Evolutionary conservation across 805 yeast species (phyloP), one percentile per base, ranked within the genome.

Genomic region (Candida xyloterini): DNA sequence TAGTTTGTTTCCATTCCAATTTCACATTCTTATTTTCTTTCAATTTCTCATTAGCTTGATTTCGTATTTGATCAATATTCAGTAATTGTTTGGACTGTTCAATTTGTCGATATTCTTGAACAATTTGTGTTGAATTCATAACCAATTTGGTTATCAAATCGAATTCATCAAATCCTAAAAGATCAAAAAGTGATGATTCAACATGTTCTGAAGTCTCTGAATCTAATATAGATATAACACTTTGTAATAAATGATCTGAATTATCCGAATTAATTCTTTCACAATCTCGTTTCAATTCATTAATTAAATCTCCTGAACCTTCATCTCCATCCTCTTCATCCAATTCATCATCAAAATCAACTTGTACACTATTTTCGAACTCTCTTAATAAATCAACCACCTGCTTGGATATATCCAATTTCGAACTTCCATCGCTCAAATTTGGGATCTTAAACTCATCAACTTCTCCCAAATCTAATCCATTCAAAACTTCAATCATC

Each of bases 141-240:
- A 87, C 59, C 10, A 88, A 62, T 31, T 70, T 73, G 1, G 88
- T 72, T 8, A 90, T 84, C 35, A 90, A 62, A 38, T 88, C 96
- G 45, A 93, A 73, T 55, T 87, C 84, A 18, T 88, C 96, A 51
- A 79, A 84, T 0, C 99, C 99, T 1, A 93, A 60, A 7, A 86
- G 68, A 57, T 89, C 96, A 44, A 87, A 79, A 29, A 93, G 63
- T 6, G 76, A 65, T 5, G 85, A 78, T 54, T 90, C 96, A 10
- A 85, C 53, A 25, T 76, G 84, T 29, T 79, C 82, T 8, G 70
- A 63, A 7, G 63, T 48, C 14, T 66, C 65, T 0, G 68, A 52
- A 2, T 55, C 50, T 3, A 76, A 34, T 1, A 65, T 62, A 51
- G 52, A 34, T 31, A 64, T 44, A 11, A 62, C 42, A 6, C 66